Base-by-base conservation (phyloP, 768 basidiomycete species). In the Leccinum subtestaceum region DNA sequence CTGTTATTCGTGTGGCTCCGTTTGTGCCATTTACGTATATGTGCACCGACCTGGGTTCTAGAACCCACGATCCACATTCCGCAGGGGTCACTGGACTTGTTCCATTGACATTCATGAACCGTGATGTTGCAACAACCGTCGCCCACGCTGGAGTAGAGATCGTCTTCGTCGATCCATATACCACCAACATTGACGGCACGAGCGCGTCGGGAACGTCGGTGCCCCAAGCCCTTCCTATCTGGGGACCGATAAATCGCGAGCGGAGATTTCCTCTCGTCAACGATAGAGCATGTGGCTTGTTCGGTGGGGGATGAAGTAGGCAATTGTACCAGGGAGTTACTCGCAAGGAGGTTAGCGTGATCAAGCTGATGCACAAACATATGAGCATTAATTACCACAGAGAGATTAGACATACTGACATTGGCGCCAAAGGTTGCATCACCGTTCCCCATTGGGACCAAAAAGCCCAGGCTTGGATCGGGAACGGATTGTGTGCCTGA, bases 21-120 rank as follows among this genome's bases (percentile, higher is more conserved):
- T 3, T 21, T 34, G 15, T 60, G 60, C 60, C 56, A 58, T 34
- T 57, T 53, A 13, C 47, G 56, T 7, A 54, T 32, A n/a, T 58
- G 56, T 12, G 27, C 19, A 12, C 38, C 48, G 21, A 61, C n/a
- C 5, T 12, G 13, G 52, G 13, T 2, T 38, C 25, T 53, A 19
- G 52, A 45, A 19, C 47, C 56, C n/a, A 58, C 9, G 17, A 58
- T 50, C 60, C 48, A 58, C 48, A 58, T 54, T 8, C 31, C 57
- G 9, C 57, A 61, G 6, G 60, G 56, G 12, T 17, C 17, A 10
- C 40, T 29, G n/a, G 48, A 23, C 50, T n/a, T 31, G n/a, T n/a
- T 47, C 60, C 52, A 58, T 13, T 50, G 38, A 15, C 60, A 55
- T 47, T 59, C 17, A 11, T 59, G 45, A 15, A 55, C 50, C 19